Conservation (phyloP, 441 rosid species). For the Melastoma candidum region DNA sequence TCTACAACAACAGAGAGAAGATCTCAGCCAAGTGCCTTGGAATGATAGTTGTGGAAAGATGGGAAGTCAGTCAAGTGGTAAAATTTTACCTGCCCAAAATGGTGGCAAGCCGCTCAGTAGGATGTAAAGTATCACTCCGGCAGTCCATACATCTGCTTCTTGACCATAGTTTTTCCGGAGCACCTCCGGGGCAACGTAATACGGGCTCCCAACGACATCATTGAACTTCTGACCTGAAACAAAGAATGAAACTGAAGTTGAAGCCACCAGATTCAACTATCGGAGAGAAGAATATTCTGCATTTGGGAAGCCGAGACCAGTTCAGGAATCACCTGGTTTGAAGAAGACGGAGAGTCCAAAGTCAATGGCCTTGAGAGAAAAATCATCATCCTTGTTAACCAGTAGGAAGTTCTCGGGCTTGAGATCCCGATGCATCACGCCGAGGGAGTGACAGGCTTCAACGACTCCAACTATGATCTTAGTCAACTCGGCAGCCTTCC, state of each 20-base stretch:
- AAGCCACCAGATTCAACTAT: no score
- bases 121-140: conserved; percentile 18
- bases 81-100: conserved; percentile 16
- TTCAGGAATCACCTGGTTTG: conserved; percentile 13
- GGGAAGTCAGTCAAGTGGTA: not conserved
- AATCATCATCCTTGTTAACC: conserved; percentile 20
- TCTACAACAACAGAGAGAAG: conserved; percentile 8
- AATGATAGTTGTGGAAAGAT: no score
- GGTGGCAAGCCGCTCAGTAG: conserved; percentile 21
- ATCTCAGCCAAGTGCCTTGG: no score
- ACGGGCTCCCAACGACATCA: conserved; percentile 20
- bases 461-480: conserved; percentile 19
- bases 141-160: conserved; percentile 23
- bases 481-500: conserved; percentile 19
- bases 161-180: conserved; percentile 18
- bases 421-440: conserved; percentile 21
- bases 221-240: conserved; percentile 15
- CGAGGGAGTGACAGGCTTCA: conserved; percentile 18
- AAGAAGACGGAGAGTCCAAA: conserved; percentile 20
- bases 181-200: conserved; percentile 20
- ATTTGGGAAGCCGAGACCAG: not conserved
- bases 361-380: conserved; percentile 19
- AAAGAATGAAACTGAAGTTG: not conserved
- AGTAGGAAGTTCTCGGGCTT: conserved; percentile 21
- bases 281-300: not conserved